Conservation (phyloP, 495 filamentous ascomycete genomes). For the Daldinia vernicosa region DNA sequence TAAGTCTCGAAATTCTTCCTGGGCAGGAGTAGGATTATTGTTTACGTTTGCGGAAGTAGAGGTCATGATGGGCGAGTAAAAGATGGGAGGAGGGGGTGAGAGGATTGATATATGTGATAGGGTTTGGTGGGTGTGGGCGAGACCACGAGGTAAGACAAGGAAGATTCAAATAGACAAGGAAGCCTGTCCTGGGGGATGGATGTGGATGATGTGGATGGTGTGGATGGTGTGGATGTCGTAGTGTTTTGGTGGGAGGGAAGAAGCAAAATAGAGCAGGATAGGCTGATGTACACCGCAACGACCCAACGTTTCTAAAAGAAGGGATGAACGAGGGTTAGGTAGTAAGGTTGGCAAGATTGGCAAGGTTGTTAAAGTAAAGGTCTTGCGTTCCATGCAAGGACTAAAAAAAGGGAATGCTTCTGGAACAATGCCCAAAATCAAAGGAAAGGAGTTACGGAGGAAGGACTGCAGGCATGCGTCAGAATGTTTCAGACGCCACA, state of each 20-base stretch:
- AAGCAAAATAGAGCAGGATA: conserved; percentile 15
- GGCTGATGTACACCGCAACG: conserved; percentile 17
- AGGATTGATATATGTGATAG: conserved; percentile 40
- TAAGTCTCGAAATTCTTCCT: conserved; percentile 85
- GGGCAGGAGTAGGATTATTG: conserved; percentile 65
- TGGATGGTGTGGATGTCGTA: conserved; percentile 45
- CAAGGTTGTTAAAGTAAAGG: conserved; percentile 20
- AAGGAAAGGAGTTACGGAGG: conserved; percentile 31
- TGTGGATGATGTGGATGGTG: conserved; percentile 45
- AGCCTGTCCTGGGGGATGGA: conserved; percentile 8
- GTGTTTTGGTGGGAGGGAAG: conserved; percentile 29
- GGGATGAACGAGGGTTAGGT: conserved; percentile 30
- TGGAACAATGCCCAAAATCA: conserved; percentile 47
- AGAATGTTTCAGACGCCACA: conserved; percentile 43
- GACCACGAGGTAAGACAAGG: conserved; percentile 17
- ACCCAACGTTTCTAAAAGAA: conserved; percentile 24
- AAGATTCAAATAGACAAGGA: conserved; percentile 18
- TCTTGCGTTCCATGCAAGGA: conserved; percentile 27
- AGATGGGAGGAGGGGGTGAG: conserved; percentile 27
- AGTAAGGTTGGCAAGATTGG: conserved; percentile 34
- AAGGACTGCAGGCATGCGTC: conserved; percentile 34
- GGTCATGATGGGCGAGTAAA: conserved; percentile 60
- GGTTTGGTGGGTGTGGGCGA: conserved; percentile 21
- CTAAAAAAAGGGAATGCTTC: conserved; percentile 47
- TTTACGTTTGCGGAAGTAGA: conserved; percentile 41